phyloP scores from a whole-genome alignment of 257 asterid species.

The Nicotiana attenuata region DNA sequence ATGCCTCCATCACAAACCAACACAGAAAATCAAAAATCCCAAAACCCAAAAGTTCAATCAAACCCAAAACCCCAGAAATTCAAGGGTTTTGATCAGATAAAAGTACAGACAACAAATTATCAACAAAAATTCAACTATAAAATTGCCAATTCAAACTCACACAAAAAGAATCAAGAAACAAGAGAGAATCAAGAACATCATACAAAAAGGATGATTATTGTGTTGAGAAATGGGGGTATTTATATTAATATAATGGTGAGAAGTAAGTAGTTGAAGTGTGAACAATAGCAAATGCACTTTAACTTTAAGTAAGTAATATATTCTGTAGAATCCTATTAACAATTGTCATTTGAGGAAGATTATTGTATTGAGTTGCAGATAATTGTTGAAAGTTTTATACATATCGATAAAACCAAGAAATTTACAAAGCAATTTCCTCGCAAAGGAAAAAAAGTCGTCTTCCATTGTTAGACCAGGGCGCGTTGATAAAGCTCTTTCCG shows the following conservation, averaged over 20 bases:
- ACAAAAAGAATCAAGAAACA: conserved; percentile 2
- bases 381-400: not conserved
- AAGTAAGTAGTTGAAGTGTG: not conserved
- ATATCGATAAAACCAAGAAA: not conserved
- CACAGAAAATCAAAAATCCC: not conserved
- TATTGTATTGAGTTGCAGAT: not conserved
- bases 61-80: not conserved
- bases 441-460: not conserved
- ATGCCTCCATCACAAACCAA: conserved; percentile 12
- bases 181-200: conserved; percentile 6
- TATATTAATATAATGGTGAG: not conserved
- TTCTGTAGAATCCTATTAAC: not conserved
- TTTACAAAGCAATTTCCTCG: not conserved
- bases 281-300: not conserved
- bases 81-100: not conserved
- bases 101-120: not conserved
- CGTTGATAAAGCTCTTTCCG: not conserved
- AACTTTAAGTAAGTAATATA: not conserved
- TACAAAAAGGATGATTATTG: conserved; percentile 11
- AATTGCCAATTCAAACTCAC: conserved; percentile 5
- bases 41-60: not conserved
- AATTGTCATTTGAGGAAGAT: not conserved
- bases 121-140: not conserved
- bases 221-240: not conserved
- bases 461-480: not conserved